Conservation (phyloP, 768 basidiomycete genomes). For the Pleurotus giganteus region DNA sequence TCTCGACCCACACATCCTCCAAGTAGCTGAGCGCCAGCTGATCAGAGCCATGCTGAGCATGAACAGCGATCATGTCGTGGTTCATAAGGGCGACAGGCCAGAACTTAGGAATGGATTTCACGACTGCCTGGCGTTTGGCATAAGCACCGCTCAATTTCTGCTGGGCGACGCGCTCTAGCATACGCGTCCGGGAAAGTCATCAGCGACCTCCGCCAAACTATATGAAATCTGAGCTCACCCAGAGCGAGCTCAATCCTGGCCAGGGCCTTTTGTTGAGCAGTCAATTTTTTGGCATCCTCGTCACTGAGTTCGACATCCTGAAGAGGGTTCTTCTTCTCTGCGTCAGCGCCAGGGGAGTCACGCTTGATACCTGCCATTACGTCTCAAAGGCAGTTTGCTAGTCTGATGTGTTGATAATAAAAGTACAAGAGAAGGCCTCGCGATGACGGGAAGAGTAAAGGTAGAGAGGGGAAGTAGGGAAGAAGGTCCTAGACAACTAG, state of each 20-base stretch:
- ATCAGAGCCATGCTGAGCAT: slow-evolving; percentile 73
- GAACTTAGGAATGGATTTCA: slow-evolving; percentile 71
- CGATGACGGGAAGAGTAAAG: not conserved
- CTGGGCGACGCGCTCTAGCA: slow-evolving; percentile 63
- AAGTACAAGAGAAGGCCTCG: not conserved
- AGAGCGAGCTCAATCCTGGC: slow-evolving; percentile 69
- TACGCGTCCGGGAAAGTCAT: slow-evolving; percentile 9
- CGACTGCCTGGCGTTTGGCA: slow-evolving; percentile 64
- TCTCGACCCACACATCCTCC: slow-evolving; percentile 81
- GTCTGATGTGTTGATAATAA: slow-evolving; percentile 12
- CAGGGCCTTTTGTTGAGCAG: slow-evolving; percentile 63
- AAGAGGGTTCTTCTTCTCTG: slow-evolving; percentile 62
- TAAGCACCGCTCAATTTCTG: slow-evolving; percentile 58
- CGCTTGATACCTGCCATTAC: slow-evolving; percentile 63
- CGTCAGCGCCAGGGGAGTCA: slow-evolving; percentile 75
- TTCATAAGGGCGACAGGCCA: slow-evolving; percentile 88
- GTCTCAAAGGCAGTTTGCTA: slow-evolving; percentile 15
- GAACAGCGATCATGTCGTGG: slow-evolving; percentile 57
- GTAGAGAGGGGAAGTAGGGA: not conserved
- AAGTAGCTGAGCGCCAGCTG: slow-evolving; percentile 80
- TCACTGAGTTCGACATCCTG: slow-evolving; percentile 66
- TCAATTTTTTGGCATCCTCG: slow-evolving; percentile 69
- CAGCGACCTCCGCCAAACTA: not conserved
- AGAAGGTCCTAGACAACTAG: not conserved
- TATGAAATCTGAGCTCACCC: slow-evolving; percentile 44